Evolutionary conservation across 805 yeast genomes (phyloP), one percentile per base, ranked within the genome.

Genomic region (Starmerella etchellsii): DNA sequence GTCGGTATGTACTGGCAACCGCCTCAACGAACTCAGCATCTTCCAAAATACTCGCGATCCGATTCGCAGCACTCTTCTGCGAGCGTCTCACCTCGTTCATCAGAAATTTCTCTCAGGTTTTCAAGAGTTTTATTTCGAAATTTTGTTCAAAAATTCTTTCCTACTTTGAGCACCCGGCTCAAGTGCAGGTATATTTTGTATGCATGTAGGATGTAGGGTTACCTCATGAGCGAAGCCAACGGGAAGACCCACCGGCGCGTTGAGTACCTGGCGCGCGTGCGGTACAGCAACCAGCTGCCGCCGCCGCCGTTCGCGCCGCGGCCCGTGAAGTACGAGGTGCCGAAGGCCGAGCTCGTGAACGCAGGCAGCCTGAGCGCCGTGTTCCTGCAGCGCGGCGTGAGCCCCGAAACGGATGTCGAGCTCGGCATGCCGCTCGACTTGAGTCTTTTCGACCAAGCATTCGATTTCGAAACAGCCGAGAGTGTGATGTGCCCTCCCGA

Each of bases 301-400:
- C 87, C 95, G 2, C 97, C 97, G 9, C 80, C 88, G 20, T 69
- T 91, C 46, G 84, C 94, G 34, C 96, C 98, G 24, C 83, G 81
- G 58, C 69, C 87, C 42, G 60, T 91, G 39, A 71, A 76, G 37
- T 72, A 76, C 49, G 64, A 60, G 23, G 54, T 57, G 57, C 57
- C 64, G 60, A 51, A 67, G 54, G 70, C 71, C 38, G 56, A 63
- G 15, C 64, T 69, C 29, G 68, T 69, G 26, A 66, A 78, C 1
- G 61, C 81, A 3, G 63, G 68, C 40, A 67, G 83, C 40, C 63
- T 88, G 49, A 69, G 85, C 2, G 73, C 88, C 2, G 40, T 48
- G 10, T 51, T 50, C 16, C 39, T 47, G 24, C 46, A 47, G 39
- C 36, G 44, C 22, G 44, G 36, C 16, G 37, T 43, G 11, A 64